A percentile compares a stretch with the other conserved stretches of the same genome.
Conservation (phyloP, 768 basidiomycete genomes). For the Mycena leptocephala region DNA sequence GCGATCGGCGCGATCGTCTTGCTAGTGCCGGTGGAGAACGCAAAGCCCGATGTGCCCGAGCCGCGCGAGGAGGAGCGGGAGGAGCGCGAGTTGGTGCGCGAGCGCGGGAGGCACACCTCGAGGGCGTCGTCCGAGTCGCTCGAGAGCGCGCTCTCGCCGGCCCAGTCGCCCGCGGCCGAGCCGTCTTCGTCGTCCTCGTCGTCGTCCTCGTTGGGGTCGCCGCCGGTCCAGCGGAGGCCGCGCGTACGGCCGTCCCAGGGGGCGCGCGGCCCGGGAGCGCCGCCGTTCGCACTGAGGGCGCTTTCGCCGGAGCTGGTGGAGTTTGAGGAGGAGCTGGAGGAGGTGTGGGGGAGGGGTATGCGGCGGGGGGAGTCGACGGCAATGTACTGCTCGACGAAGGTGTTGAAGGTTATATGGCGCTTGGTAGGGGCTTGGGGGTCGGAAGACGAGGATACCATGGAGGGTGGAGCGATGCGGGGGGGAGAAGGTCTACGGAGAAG, state of each 20-base stretch:
- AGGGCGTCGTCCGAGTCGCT: conserved; percentile 37
- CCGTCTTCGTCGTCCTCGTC: conserved; percentile 54
- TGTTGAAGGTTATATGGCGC: conserved; percentile 97
- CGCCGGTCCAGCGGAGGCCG: conserved; percentile 37
- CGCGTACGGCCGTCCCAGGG: conserved; percentile 36
- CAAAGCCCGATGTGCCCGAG: background rate
- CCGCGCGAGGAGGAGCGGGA: conserved; percentile 21
- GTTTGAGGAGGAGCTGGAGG: conserved; percentile 12
- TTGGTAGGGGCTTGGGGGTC: conserved; percentile 65
- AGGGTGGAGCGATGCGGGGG: conserved; percentile 69
- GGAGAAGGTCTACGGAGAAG: conserved; percentile 79
- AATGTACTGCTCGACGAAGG: conserved; percentile 97
- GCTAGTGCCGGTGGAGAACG: conserved; percentile 9
- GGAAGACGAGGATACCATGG: background rate
- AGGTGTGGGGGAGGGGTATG: conserved; percentile 11
- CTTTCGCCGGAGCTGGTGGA: background rate
- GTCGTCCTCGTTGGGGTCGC: conserved; percentile 46
- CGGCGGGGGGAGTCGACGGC: conserved; percentile 83
- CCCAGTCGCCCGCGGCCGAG: conserved; percentile 47
- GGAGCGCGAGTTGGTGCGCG: conserved; percentile 29
- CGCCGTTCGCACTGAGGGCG: background rate
- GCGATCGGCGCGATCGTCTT: conserved; percentile 65
- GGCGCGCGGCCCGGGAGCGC: background rate
- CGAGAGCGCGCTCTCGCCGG: conserved; percentile 29
- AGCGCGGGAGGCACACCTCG: conserved; percentile 33